Conservation (phyloP, 2,329 filamentous ascomycete genomes). For the Cyphellophora europaea region DNA sequence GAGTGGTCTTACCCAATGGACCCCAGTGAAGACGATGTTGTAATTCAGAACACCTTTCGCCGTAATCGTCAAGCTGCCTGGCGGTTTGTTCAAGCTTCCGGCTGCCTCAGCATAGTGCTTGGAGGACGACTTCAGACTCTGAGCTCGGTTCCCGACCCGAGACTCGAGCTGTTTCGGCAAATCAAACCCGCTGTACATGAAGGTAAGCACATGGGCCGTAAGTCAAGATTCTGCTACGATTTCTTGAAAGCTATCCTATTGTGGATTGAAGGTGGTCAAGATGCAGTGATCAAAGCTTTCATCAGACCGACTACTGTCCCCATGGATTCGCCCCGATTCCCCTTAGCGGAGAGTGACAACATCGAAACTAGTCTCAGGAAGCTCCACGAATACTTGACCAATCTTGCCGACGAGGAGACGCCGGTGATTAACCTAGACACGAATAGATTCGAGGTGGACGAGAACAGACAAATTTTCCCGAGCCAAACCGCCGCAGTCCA, state of each 20-base stretch:
- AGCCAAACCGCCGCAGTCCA: slow-evolving; percentile 47
- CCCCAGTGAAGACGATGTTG: slow-evolving; percentile 42
- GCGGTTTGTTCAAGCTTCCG: slow-evolving; percentile 54
- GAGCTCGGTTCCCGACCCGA: slow-evolving; percentile 26
- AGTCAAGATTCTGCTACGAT: slow-evolving; percentile 51
- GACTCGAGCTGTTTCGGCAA: slow-evolving; percentile 36
- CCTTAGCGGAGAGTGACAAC: slow-evolving; percentile 41
- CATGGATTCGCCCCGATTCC: slow-evolving; percentile 36
- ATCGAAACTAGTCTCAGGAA: slow-evolving; percentile 45
- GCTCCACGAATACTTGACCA: slow-evolving; percentile 51
- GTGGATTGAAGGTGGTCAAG: slow-evolving; percentile 52
- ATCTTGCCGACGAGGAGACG: slow-evolving; percentile 37
- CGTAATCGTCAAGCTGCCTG: slow-evolving; percentile 46
- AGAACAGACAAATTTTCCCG: slow-evolving; percentile 41
- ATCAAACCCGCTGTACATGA: slow-evolving; percentile 39
- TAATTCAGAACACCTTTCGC: slow-evolving; percentile 46
- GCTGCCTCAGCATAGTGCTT: slow-evolving; percentile 47
- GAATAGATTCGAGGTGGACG: slow-evolving; percentile 49
- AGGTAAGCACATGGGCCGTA: slow-evolving; percentile 24
- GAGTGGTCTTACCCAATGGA: slow-evolving; percentile 52
- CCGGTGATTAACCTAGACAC: slow-evolving; percentile 48
- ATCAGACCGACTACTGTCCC: slow-evolving; percentile 33
- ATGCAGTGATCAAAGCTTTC: slow-evolving; percentile 48
- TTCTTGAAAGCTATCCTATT: slow-evolving; percentile 55
- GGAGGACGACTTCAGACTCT: slow-evolving; percentile 42